Conservation (phyloP, 805 yeast genomes). For the Yamadazyma tumulicola region DNA sequence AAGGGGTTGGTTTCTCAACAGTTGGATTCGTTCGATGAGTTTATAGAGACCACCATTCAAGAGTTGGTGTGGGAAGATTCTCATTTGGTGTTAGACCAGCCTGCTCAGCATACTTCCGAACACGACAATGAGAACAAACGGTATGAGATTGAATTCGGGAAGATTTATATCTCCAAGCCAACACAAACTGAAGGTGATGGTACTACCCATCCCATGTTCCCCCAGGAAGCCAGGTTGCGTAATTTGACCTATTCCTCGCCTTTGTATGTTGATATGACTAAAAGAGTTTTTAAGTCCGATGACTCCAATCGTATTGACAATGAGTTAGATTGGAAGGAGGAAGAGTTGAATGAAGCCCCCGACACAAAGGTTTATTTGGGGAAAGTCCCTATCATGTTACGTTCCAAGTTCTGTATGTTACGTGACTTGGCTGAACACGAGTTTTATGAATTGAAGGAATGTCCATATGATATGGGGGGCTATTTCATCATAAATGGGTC, state of each 20-base stretch:
- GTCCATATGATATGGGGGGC: slow-evolving; percentile 99
- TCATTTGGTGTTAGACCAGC: slow-evolving; percentile 90
- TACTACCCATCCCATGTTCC: slow-evolving; percentile 97
- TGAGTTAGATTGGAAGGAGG: slow-evolving; percentile 58
- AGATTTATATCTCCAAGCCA: slow-evolving; percentile 92
- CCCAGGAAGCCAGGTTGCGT: slow-evolving; percentile 96
- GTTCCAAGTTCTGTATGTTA: slow-evolving; percentile 93
- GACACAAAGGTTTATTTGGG: slow-evolving; percentile 81
- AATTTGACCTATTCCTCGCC: slow-evolving; percentile 96
- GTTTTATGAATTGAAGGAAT: slow-evolving; percentile 91
- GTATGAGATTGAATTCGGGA: slow-evolving; percentile 96
- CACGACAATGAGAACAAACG: slow-evolving; percentile 86
- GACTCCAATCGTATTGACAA: slow-evolving; percentile 52
- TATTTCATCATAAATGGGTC: slow-evolving; percentile 98
- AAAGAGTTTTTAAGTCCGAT: slow-evolving; percentile 78
- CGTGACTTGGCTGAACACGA: slow-evolving; percentile 89
- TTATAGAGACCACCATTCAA: slow-evolving; percentile 93
- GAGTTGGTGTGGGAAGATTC: slow-evolving; percentile 96
- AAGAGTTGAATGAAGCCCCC: slow-evolving; percentile 57
- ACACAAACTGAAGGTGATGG: slow-evolving; percentile 99
- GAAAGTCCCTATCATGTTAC: slow-evolving; percentile 95
- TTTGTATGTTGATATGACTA: slow-evolving; percentile 91
- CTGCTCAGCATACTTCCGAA: slow-evolving; percentile 95
- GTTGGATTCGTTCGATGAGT: slow-evolving; percentile 96
- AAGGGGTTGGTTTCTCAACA: slow-evolving; percentile 98